Evolutionary conservation across 2,329 filamentous ascomycete genomes (phyloP).

Genomic region (Fusarium verrucosum): DNA sequence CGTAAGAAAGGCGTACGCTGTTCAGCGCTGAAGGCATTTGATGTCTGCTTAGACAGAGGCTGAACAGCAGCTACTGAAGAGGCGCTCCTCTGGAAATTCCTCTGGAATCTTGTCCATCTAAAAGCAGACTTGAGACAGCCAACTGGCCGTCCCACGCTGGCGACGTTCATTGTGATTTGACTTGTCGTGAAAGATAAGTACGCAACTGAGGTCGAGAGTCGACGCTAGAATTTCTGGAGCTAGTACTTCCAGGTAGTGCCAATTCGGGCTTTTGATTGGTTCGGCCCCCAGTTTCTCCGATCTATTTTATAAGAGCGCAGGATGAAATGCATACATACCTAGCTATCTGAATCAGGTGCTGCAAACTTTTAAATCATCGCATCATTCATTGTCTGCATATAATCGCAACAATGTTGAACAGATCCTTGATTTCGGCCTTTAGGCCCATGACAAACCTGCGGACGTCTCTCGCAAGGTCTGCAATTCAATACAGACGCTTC

Average conservation of each 20-base stretch:
- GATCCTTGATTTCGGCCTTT: constrained; percentile 40
- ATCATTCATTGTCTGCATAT: constrained; percentile 8
- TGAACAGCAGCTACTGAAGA: constrained; percentile 50
- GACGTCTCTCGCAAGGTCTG: constrained; percentile 10
- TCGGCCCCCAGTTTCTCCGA: constrained; percentile 48
- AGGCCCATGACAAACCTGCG: constrained; percentile 38
- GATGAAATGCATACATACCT: neutral
- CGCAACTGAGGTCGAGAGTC: constrained; percentile 30
- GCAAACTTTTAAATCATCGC: constrained; percentile 1
- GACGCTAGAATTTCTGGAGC: constrained; percentile 44
- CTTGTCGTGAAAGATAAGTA: constrained; percentile 34
- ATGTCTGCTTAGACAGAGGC: constrained; percentile 16
- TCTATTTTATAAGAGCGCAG: constrained; percentile 14
- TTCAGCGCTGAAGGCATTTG: constrained; percentile 45
- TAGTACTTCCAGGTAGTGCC: constrained; percentile 13
- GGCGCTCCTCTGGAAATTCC: constrained; percentile 57
- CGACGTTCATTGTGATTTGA: constrained; percentile 65
- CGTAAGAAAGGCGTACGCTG: constrained; percentile 48
- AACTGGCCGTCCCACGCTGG: constrained; percentile 70
- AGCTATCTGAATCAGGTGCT: too few relatives aligned
- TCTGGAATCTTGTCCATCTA: constrained; percentile 65
- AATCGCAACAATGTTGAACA: constrained; percentile 31
- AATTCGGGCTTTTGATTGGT: constrained; percentile 51
- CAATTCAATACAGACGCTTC: constrained; percentile 39
- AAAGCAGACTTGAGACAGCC: constrained; percentile 74